Evolutionary conservation across 2,329 filamentous ascomycete genomes (phyloP).

Genomic region (Phoma sp.): DNA sequence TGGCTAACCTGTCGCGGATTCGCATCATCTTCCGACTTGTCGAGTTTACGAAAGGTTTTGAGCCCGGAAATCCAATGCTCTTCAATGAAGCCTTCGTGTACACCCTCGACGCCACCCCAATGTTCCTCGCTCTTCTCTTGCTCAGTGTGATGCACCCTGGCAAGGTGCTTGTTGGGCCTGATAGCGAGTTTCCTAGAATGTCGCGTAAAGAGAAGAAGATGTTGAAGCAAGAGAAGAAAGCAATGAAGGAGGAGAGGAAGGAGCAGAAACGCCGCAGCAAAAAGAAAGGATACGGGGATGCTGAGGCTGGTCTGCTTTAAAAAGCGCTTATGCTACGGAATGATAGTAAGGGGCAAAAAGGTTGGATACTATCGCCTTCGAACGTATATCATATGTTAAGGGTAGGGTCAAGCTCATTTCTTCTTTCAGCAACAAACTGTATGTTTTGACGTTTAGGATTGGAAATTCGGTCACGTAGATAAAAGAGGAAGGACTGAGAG

Average conservation of each 20-base stretch:
- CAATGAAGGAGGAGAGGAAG: conserved; percentile 27
- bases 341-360: no score
- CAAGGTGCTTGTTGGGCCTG: conserved; percentile 28
- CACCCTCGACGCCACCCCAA: conserved; percentile 62
- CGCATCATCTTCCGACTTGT: conserved; percentile 68
- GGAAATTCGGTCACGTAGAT: no score
- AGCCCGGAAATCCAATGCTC: conserved; percentile 53
- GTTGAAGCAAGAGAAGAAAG: conserved; percentile 32
- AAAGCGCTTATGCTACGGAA: not conserved
- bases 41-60: conserved; percentile 61
- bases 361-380: no score
- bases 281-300: not conserved
- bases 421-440: no score
- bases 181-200: conserved; percentile 31
- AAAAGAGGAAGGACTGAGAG: no score
- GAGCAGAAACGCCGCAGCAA: not conserved
- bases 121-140: conserved; percentile 53
- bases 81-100: conserved; percentile 62
- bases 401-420: no score
- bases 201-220: conserved; percentile 34
- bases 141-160: conserved; percentile 37
- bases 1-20: conserved; percentile 39
- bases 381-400: no score
- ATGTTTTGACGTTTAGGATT: no score
- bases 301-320: not conserved